Conservation (phyloP, 441 rosid species). For the Populus hybrid region DNA sequence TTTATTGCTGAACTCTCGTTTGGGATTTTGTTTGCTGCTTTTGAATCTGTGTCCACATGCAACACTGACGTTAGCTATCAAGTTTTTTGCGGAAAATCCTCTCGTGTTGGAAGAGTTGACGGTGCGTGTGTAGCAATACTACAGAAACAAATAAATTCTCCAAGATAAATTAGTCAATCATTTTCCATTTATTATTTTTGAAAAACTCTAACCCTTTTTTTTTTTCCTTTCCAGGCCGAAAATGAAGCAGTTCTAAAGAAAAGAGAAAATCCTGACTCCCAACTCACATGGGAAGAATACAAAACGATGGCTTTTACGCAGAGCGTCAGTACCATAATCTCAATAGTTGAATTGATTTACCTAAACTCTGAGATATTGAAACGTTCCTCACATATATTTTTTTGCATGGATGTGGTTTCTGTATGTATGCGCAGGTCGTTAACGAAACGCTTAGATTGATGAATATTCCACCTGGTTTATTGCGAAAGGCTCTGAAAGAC, state of each 20-base stretch:
- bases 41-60: constrained; percentile 23
- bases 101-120: constrained; percentile 23
- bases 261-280: constrained; percentile 10
- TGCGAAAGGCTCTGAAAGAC: constrained; percentile 24
- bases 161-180: not conserved
- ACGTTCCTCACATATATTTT: not conserved
- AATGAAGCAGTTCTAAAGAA: constrained; percentile 24
- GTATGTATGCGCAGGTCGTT: constrained; percentile 17
- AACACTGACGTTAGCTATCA: constrained; percentile 18
- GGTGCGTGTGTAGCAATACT: constrained; percentile 10
- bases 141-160: not conserved
- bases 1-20: constrained; percentile 20
- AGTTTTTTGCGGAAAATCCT: constrained; percentile 29
- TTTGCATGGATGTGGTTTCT: not conserved
- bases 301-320: constrained; percentile 38
- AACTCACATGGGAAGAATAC: constrained; percentile 37
- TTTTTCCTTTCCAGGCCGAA: constrained; percentile 24
- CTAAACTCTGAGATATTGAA: not conserved
- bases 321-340: constrained; percentile 20
- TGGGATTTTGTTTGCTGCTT: constrained; percentile 16
- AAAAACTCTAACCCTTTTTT: too few relatives aligned
- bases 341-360: not conserved
- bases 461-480: constrained; percentile 21
- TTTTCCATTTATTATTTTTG: not conserved
- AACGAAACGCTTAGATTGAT: constrained; percentile 30